Base-by-base conservation (phyloP, 768 basidiomycete species). In the Lactifluus piperatus region DNA sequence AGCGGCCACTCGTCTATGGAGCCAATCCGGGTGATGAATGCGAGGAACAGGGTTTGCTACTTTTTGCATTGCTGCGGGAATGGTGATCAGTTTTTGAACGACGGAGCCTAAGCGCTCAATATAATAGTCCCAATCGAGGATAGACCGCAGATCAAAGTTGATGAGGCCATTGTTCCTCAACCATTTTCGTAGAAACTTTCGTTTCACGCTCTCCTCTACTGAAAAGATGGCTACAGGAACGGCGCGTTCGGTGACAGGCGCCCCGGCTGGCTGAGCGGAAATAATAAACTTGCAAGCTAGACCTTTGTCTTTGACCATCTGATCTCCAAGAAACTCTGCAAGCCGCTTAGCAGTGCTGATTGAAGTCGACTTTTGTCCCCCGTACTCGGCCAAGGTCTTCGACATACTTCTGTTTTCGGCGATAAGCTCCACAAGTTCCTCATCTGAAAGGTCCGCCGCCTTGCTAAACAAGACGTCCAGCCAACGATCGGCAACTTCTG, bases 291-390 rank as follows among this genome's bases (percentile, higher is more conserved):
- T 94, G 79, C 97, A 98, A 9, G 97, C 91, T 18, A 99, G 83
- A 57, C 97, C 97, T 70, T 98, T 99, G 75, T 98, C 97, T 72
- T 97, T 97, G 67, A 98, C 94, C 97, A 99, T 99, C 67, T 94
- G 90, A 69, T 94, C 86, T 32, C 97, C 97, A 56, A 99, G 74
- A 75, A 99, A 98, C 70, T 99, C 97, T 2, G 97, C 94, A 22
- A 99, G 79, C 59, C 97, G 85, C 64, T 81, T 85, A 3, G 97
- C 97, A 1, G 97, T 99, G 64, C 89, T 93, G 74, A 99, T 99
- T 1, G 94, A 97, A 0, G 97, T 99, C 30, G 94, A 97, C 73
- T 99, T 99, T 70, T 99, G 97, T 7, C 83, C 85, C 4, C 80
- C 97, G 68, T 99, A 98, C 72, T 98, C 97, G 1, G 94, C 90